Percentiles rank a stretch among this genome's conserved stretches.
These are phyloP conservation scores for Termitomyces sp. DNA, from an alignment of 768 basidiomycete genomes.

Conservation along the genomic window DNA sequence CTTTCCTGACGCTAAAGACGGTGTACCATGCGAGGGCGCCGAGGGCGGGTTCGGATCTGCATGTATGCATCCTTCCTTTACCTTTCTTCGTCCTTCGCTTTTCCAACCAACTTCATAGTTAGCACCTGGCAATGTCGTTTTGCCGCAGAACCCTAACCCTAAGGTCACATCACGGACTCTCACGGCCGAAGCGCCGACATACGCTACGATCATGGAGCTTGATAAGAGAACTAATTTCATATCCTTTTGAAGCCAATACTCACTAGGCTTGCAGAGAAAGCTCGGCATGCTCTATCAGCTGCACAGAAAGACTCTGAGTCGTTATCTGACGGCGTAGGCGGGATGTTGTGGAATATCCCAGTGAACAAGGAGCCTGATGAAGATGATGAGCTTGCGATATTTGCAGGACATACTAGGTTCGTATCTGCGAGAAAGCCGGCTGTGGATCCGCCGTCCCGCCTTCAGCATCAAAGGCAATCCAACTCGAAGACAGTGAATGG, in stretches of 20 bases:
- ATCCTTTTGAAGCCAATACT: constrained; percentile 45
- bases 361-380: constrained; percentile 39
- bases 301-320: constrained; percentile 32
- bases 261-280: constrained; percentile 58
- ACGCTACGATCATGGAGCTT: constrained; percentile 60
- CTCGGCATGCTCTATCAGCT: constrained; percentile 44
- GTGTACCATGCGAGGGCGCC: constrained; percentile 12
- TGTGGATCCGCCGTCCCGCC: neutral
- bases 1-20: constrained; percentile 39
- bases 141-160: constrained; percentile 56
- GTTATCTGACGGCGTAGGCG: constrained; percentile 25
- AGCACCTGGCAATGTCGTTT: constrained; percentile 60
- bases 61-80: constrained; percentile 20
- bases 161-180: constrained; percentile 58
- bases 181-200: constrained; percentile 58
- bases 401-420: constrained; percentile 62
- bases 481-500: neutral
- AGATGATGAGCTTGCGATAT: constrained; percentile 65
- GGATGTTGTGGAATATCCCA: constrained; percentile 46
- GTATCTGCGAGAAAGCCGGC: constrained; percentile 39
- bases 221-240: constrained; percentile 36
- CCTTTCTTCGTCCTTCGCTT: neutral
- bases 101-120: constrained; percentile 28
- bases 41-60: constrained; percentile 25
- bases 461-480: neutral